Base-by-base conservation (phyloP, 441 rosid species). In the Croton laevigatus region DNA sequence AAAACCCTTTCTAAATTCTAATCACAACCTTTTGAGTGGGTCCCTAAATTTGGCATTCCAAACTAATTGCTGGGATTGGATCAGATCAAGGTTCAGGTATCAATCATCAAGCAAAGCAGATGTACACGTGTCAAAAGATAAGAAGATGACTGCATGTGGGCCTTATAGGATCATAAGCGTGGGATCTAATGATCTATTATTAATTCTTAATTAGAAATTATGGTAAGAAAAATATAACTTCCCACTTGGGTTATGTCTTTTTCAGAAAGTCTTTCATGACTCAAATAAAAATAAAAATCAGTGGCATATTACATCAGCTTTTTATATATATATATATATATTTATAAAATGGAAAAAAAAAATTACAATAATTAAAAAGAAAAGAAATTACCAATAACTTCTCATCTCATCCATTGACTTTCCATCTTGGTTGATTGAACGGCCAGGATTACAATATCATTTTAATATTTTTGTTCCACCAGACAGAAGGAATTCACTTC, bases 291-390 rank as follows among this genome's bases (percentile, higher is more conserved):
- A n/a, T n/a, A 53, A 71, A 79, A 73, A 70, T 69, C 52, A n/a
- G 22, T 67, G 71, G 65, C 61, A 58, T 58, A 73, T 66, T 27
- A 65, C 72, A 75, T 73, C 79, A 74, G 69, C 69, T 71, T 8
- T 53, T n/a, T n/a, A n/a, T n/a, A n/a, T n/a, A n/a, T n/a, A n/a
- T n/a, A n/a, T n/a, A n/a, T n/a, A n/a, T n/a, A n/a, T n/a, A n/a
- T n/a, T n/a, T n/a, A n/a, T n/a, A n/a, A n/a, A n/a, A n/a, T n/a
- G n/a, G n/a, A n/a, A n/a, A n/a, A n/a, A n/a, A n/a, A n/a, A n/a
- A n/a, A n/a, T n/a, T n/a, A n/a, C n/a, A n/a, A 10, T 19, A 55
- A 32, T 32, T 17, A 32, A 27, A 65, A 48, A 36, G 27, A 19
- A 6, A 60, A 48, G 0, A 58, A 44, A 37, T 32, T 48, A 40